These are phyloP conservation scores for Achaetomium macrosporum DNA, from an alignment of 2,329 filamentous ascomycete species.

Conservation along the genomic window DNA sequence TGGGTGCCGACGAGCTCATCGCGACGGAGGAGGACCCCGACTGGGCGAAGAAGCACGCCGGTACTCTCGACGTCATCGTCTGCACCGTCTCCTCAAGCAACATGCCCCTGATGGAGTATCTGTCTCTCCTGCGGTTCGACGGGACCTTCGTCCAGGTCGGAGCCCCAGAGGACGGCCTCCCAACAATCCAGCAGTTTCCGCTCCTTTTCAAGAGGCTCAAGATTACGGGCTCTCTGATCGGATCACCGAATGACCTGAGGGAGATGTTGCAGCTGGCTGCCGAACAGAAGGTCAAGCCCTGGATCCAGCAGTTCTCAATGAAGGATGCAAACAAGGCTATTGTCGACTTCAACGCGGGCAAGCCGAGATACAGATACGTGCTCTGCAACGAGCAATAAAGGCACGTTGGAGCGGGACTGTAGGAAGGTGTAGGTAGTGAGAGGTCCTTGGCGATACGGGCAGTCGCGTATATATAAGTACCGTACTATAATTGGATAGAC, in stretches of 20 bases:
- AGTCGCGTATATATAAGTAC: too few relatives aligned
- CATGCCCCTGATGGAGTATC: constrained; percentile 60
- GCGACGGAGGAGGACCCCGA: constrained; percentile 44
- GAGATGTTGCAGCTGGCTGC: constrained; percentile 58
- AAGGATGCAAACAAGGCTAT: constrained; percentile 53
- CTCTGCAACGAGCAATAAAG: constrained; percentile 20
- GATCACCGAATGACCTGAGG: constrained; percentile 51
- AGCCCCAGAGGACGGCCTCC: constrained; percentile 49
- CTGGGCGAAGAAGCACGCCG: constrained; percentile 48
- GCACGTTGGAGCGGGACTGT: neutral
- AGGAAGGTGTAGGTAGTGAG: neutral
- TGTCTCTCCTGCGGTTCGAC: constrained; percentile 60
- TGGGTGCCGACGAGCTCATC: constrained; percentile 50
- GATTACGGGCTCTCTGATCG: constrained; percentile 43
- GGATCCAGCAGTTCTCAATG: constrained; percentile 51
- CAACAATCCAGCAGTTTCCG: constrained; percentile 48
- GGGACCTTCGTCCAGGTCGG: constrained; percentile 26
- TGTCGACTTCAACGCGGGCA: constrained; percentile 51
- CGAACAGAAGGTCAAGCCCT: constrained; percentile 52
- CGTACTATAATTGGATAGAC: too few relatives aligned
- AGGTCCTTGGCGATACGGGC: too few relatives aligned
- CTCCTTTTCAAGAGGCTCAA: constrained; percentile 52
- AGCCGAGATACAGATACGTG: constrained; percentile 46
- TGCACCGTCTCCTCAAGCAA: constrained; percentile 46
- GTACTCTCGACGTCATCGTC: constrained; percentile 53